These are phyloP conservation scores for Mercurialis annua DNA, from an alignment of 345 rosid species.

Conservation along the genomic window DNA sequence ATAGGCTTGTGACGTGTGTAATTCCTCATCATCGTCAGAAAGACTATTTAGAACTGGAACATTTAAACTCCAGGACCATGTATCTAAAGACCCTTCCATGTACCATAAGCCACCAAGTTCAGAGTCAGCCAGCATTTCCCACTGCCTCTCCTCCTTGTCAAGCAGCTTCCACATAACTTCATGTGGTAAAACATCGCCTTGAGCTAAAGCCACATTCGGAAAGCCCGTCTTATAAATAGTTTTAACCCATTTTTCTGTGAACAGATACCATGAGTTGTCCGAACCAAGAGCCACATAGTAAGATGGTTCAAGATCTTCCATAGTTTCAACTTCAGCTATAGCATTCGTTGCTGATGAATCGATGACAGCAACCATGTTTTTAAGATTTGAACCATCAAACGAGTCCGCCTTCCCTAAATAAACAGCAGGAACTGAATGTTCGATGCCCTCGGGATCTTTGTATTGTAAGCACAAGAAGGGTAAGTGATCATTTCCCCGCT, in stretches of 20 bases:
- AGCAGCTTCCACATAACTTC: conserved; percentile 63
- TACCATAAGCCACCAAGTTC: conserved; percentile 78
- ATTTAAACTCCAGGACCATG: conserved; percentile 97
- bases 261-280: conserved; percentile 89
- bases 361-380: conserved; percentile 34
- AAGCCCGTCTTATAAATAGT: conserved; percentile 72
- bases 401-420: conserved; percentile 70
- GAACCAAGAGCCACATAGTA: conserved; percentile 87
- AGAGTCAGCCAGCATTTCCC: conserved; percentile 76
- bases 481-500: conserved; percentile 62
- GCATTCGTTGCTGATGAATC: conserved; percentile 39
- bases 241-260: conserved; percentile 83
- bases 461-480: conserved; percentile 83
- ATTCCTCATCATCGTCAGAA: conserved; percentile 61
- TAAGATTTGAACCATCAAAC: conserved; percentile 41
- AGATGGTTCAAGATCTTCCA: conserved; percentile 46
- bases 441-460: conserved; percentile 69
- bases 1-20: conserved; percentile 56
- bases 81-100: conserved; percentile 84
- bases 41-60: conserved; percentile 90
- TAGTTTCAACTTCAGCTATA: conserved; percentile 27
- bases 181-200: conserved; percentile 75
- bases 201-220: conserved; percentile 62
- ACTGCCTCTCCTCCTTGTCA: conserved; percentile 57
- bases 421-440: conserved; percentile 68